Evolutionary conservation across 495 filamentous ascomycete species (phyloP).

Genomic region (Annulohypoxylon moriforme): DNA sequence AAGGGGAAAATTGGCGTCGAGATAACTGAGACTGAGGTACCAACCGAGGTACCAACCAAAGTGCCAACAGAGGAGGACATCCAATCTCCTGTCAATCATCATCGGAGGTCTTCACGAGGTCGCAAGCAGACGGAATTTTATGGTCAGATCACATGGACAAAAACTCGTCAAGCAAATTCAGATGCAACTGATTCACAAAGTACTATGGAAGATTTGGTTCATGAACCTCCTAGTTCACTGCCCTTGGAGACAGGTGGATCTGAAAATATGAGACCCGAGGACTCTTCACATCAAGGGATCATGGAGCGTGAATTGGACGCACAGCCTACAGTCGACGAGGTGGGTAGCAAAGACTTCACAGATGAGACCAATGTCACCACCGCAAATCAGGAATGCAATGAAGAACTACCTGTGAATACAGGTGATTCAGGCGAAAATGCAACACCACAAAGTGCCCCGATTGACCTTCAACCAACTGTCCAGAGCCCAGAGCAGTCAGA

Average conservation of each 20-base stretch:
- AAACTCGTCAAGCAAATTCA: background rate
- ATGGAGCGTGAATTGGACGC: background rate
- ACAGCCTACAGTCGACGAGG: background rate
- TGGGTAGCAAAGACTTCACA: background rate
- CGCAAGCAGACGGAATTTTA: slow-evolving; percentile 33
- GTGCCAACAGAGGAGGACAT: background rate
- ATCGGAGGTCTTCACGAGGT: slow-evolving; percentile 16
- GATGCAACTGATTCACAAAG: background rate
- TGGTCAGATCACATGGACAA: slow-evolving; percentile 22
- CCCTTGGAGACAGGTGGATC: background rate
- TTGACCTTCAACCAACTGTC: background rate
- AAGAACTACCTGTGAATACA: background rate
- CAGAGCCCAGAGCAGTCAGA: slow-evolving; percentile 11
- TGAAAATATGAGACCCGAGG: background rate
- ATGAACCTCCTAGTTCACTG: background rate
- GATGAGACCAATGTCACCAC: background rate
- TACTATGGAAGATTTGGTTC: background rate
- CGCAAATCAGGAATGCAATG: slow-evolving; percentile 7
- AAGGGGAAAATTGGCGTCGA: background rate
- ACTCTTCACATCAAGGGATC: background rate
- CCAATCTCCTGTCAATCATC: background rate
- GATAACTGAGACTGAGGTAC: background rate
- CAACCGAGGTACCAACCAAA: background rate
- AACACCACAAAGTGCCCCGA: background rate
- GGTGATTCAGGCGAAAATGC: background rate